Base-by-base conservation (phyloP, 331 rosid genomes). In the Telfairia occidentalis region DNA sequence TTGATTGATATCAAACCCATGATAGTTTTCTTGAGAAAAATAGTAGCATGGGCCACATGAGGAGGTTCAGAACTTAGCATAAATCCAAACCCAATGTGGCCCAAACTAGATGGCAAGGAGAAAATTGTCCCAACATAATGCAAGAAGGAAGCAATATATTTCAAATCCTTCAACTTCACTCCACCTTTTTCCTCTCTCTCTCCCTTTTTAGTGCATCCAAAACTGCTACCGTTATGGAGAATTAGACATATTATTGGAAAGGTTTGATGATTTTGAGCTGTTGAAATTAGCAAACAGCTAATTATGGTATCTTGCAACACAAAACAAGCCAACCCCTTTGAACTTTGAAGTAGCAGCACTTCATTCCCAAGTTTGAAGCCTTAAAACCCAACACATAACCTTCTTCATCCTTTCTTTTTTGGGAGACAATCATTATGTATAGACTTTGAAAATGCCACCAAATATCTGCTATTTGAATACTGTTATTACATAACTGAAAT, bases 301-400 rank as follows among this genome's bases (percentile, higher is more conserved):
- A 23, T 43, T 70, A 70, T 70, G 75, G 38, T 46, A 70, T 43
- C 75, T 70, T 70, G 58, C 50, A 46, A 24, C 40, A 45, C 75
- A 70, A 70, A 70, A 70, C 24, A 70, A 70, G 15, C 57, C 57
- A 26, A 45, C 57, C 57, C 45, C 75, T 42, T 63, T 63, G 7
- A 34, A 32, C 75, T 42, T 63, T 34, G 1, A n/a, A 32, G 0
- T 63, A 35, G 24, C 23, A 45, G 30, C 72, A 65, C 72, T 38
- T 63, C 24, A 63, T n/a, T 35, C 23, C 40, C 71, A 34, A 34
- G 46, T 34, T 61, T 3, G 2, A 48, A 35, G 45, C 72, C 45
- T 23, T 30, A 57, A 24, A 26, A 57, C 3, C 23, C 45, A 63
- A 18, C 3, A 18, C 46, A 63, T 32, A 13, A 8, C 26, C 71